Conservation (phyloP, 2,329 filamentous ascomycete species). For the Ascochyta pisi region DNA sequence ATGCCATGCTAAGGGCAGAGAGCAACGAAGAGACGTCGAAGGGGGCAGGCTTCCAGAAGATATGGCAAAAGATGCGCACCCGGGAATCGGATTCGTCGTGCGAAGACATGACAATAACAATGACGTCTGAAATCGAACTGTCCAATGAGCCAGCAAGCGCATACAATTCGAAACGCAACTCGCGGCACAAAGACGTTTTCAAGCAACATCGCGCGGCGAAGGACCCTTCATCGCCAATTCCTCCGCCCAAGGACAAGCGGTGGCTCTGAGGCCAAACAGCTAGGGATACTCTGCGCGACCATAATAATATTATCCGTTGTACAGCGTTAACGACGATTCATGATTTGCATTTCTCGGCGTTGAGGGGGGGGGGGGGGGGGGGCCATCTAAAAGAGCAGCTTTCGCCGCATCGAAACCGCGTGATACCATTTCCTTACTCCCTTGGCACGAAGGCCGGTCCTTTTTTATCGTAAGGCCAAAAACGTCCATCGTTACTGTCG, state of each 20-base stretch:
- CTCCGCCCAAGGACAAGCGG: not conserved
- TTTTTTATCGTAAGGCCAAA: not conserved
- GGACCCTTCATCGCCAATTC: not conserved
- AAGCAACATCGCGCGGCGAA: slow-evolving; percentile 7
- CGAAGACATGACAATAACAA: slow-evolving; percentile 31
- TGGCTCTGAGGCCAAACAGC: no score
- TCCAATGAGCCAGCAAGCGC: slow-evolving; percentile 19
- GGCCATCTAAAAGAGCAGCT: not conserved
- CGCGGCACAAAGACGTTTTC: not conserved
- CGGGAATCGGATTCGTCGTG: not conserved
- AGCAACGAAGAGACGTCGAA: not conserved
- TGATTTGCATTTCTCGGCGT: slow-evolving; percentile 15
- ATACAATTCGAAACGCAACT: slow-evolving; percentile 4
- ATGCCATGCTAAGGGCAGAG: slow-evolving; percentile 13
- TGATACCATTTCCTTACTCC: slow-evolving; percentile 12
- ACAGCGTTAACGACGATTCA: slow-evolving; percentile 1
- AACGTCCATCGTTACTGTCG: not conserved
- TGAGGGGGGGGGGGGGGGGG: not conserved
- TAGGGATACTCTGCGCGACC: not conserved
- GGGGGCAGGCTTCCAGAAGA: not conserved
- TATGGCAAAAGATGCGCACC: slow-evolving; percentile 24
- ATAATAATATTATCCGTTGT: not conserved
- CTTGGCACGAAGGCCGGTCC: not conserved
- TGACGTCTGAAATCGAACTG: slow-evolving; percentile 26
- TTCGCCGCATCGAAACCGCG: not conserved